Evolutionary conservation across 1,284 basidiomycete species (phyloP).

Genomic region (Irpex lacteus): DNA sequence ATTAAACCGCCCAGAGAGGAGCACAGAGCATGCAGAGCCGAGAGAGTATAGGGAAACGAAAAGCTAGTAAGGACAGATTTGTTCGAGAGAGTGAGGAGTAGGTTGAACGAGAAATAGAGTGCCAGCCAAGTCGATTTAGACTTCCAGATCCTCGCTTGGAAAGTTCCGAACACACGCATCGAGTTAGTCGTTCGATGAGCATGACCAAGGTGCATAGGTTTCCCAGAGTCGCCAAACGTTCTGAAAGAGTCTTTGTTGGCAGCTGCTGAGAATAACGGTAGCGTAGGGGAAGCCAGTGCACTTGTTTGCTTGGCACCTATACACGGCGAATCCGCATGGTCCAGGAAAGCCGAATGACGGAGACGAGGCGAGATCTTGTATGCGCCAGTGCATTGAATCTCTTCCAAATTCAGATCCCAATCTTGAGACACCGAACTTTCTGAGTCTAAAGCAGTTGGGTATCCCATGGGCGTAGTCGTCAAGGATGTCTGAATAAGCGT

Average conservation of each 20-base stretch:
- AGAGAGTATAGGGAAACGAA: slow-evolving; percentile 91
- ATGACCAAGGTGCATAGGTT: not conserved
- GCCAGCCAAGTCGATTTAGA: slow-evolving; percentile 60
- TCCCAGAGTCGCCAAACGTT: not conserved
- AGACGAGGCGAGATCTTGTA: not conserved
- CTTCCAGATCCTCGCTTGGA: slow-evolving; percentile 16
- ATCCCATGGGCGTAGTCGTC: not conserved
- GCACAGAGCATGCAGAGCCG: slow-evolving; percentile 83
- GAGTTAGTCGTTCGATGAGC: not conserved
- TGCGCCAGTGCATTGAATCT: not conserved
- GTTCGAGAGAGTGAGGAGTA: slow-evolving; percentile 89
- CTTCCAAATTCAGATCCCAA: not conserved
- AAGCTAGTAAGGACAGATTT: slow-evolving; percentile 86
- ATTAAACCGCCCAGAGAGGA: slow-evolving; percentile 78
- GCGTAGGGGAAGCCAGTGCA: not conserved
- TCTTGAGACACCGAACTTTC: not conserved
- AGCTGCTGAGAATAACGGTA: not conserved
- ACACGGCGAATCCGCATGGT: not conserved
- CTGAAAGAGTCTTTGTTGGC: not conserved
- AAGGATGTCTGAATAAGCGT: not conserved
- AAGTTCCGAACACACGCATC: not conserved
- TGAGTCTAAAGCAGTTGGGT: not conserved
- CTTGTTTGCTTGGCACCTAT: not conserved
- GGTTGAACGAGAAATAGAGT: slow-evolving; percentile 87
- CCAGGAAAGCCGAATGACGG: not conserved